phyloP scores from a whole-genome alignment of 2,329 filamentous ascomycete genomes.

The Lomentospora prolificans region DNA sequence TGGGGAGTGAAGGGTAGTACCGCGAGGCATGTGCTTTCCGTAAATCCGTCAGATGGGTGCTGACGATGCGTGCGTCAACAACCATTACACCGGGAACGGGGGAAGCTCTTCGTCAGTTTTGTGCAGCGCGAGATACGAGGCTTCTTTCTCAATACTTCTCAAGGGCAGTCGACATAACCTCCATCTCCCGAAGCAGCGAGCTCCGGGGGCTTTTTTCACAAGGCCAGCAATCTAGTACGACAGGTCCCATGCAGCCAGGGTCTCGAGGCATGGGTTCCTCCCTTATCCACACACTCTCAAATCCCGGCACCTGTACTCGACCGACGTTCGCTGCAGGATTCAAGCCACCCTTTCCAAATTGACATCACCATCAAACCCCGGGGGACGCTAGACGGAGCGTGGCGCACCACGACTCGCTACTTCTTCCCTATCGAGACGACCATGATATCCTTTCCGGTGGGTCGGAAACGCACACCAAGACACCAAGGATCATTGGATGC shows the following conservation, averaged over 20 bases:
- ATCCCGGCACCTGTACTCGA: not conserved
- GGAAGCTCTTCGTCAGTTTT: too few relatives aligned
- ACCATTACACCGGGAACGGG: too few relatives aligned
- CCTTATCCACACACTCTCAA: not conserved
- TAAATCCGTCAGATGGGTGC: too few relatives aligned
- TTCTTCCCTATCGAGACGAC: not conserved
- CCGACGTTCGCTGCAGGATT: not conserved
- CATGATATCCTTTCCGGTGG: not conserved
- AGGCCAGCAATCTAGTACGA: not conserved
- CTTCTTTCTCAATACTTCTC: not conserved
- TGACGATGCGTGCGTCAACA: too few relatives aligned
- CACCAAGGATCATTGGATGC: too few relatives aligned
- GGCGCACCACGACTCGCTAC: not conserved
- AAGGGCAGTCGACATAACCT: not conserved
- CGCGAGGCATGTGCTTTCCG: too few relatives aligned
- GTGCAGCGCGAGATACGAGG: too few relatives aligned
- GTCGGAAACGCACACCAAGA: not conserved
- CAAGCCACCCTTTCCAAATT: not conserved
- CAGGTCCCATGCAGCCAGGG: not conserved
- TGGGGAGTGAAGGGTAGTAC: too few relatives aligned
- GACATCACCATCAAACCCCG: not conserved
- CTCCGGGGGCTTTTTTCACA: not conserved
- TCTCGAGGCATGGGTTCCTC: not conserved
- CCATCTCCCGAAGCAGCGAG: too few relatives aligned
- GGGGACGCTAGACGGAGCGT: not conserved